Base-by-base conservation (phyloP, 1,284 basidiomycete genomes). In the Boletus holoroseus region DNA sequence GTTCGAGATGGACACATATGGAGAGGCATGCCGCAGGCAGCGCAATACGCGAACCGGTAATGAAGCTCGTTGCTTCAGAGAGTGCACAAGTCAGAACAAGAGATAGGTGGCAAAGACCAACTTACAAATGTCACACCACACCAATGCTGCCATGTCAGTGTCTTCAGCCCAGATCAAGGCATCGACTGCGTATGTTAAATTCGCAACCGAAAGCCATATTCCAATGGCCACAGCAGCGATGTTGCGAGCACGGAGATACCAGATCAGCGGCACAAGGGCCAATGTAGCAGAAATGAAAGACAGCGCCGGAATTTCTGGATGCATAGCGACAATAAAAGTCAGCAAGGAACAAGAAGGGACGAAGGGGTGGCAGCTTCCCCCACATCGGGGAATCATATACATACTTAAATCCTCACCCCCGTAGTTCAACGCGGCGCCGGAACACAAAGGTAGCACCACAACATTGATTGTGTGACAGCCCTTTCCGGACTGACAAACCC, bases 1-100 rank as follows among this genome's bases (percentile, higher is more conserved):
- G 65, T 42, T 66, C 58, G 18, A 70, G 63, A 50, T 68, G 64
- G 26, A 59, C 41, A 52, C 68, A 66, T 22, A 57, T 59, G 38
- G 80, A 85, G 12, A 88, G 62, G 49, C 77, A 78, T 31, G 79
- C 75, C 1, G 72, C 73, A 6, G 79, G 72, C 4, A 83, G 49
- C 1, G 76, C 79, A 15, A 76, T 57, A 28, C 65, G 68, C 0
- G 73, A 63, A 3, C 72, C 76, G 0, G 74, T 60, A 1, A 72
- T 60, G 12, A 83, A 55, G 51, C 74, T 73, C 13, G 76, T 37
- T 75, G 68, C 81, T 81, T 80, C 31, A 15, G 7, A 20, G 28
- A 48, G n/a, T 24, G n/a, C 7, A 18, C 35, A 27, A 30, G 44
- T 59, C 39, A 55, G 40, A 47, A 35, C 24, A 20, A 9, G 28